Conservation (phyloP, 2,329 filamentous ascomycete species). For the Alternaria conjuncta region DNA sequence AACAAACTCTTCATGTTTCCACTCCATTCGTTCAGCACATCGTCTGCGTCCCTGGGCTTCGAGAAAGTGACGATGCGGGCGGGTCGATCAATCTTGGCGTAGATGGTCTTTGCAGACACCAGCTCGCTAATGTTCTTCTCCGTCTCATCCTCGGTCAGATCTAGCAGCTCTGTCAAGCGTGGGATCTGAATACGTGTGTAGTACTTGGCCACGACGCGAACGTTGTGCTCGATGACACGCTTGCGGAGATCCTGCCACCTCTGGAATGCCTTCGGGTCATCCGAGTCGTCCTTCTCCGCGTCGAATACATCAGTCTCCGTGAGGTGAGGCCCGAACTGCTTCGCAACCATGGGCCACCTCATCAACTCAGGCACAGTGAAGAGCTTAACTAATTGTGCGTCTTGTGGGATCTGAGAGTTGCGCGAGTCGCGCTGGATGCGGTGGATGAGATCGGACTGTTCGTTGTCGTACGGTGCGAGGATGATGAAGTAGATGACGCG, state of each 20-base stretch:
- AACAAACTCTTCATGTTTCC: conserved; percentile 95
- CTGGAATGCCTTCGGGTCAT: conserved; percentile 80
- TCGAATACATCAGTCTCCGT: conserved; percentile 91
- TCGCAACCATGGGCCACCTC: conserved; percentile 94
- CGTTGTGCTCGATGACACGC: conserved; percentile 98
- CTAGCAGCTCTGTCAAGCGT: conserved; percentile 86
- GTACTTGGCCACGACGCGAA: conserved; percentile 96
- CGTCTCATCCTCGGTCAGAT: conserved; percentile 92
- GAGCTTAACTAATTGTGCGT: conserved; percentile 86
- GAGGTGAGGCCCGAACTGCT: conserved; percentile 87
- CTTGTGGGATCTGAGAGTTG: conserved; percentile 76
- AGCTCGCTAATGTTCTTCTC: conserved; percentile 99
- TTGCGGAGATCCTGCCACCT: conserved; percentile 96
- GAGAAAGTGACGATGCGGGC: conserved; percentile 92
- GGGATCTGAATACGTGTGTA: conserved; percentile 96
- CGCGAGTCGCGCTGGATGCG: conserved; percentile 86
- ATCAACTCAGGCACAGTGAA: conserved; percentile 97
- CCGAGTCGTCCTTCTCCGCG: conserved; percentile 65
- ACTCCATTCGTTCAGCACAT: conserved; percentile 98
- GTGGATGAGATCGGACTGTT: conserved; percentile 96
- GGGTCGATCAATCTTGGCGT: conserved; percentile 94
- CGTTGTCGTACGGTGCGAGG: conserved; percentile 95
- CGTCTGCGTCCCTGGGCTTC: conserved; percentile 91
- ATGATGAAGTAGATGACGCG: conserved; percentile 98
- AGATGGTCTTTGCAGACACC: conserved; percentile 96